phyloP scores from a whole-genome alignment of 768 basidiomycete genomes.

The Lactarius psammicola region DNA sequence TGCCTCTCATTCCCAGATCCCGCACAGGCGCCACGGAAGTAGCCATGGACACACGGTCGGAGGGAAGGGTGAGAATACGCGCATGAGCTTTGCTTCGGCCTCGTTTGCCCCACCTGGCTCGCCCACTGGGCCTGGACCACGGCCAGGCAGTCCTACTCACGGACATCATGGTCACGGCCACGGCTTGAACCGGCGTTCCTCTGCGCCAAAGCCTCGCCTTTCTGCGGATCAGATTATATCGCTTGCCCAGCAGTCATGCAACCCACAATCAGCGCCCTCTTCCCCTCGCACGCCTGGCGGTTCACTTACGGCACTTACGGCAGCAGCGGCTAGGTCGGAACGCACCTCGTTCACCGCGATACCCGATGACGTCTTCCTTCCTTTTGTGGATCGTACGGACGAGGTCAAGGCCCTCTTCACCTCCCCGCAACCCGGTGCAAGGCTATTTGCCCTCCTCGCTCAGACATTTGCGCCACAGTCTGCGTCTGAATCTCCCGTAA shows the following conservation, averaged over 20 bases:
- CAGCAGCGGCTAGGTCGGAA: conserved; percentile 22
- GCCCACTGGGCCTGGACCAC: conserved; percentile 30
- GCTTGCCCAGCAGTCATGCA: conserved; percentile 61
- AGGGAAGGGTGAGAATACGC: conserved; percentile 33
- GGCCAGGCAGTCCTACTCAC: conserved; percentile 32
- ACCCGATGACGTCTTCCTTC: conserved; percentile 74
- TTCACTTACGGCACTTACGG: conserved; percentile 24
- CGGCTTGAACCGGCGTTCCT: conserved; percentile 46
- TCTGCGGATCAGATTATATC: conserved; percentile 74
- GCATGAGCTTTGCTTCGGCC: conserved; percentile 65
- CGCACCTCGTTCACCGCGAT: conserved; percentile 72
- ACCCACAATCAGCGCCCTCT: conserved; percentile 39
- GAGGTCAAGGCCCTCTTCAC: conserved; percentile 70
- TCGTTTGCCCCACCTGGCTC: conserved; percentile 48
- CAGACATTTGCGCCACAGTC: conserved; percentile 54
- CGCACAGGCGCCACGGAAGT: conserved; percentile 36
- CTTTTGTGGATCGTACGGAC: conserved; percentile 78
- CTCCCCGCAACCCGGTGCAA: conserved; percentile 59
- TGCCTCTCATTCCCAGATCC: conserved; percentile 31
- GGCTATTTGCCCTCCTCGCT: conserved; percentile 67
- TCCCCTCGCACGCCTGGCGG: conserved; percentile 30
- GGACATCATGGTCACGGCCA: conserved; percentile 30
- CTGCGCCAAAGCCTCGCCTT: conserved; percentile 40
- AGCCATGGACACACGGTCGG: conserved; percentile 33
- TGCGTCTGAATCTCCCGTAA: conserved; percentile 30